These are phyloP conservation scores for Xerocomellus chrysenteron DNA, from an alignment of 768 basidiomycete genomes.

Conservation along the genomic window DNA sequence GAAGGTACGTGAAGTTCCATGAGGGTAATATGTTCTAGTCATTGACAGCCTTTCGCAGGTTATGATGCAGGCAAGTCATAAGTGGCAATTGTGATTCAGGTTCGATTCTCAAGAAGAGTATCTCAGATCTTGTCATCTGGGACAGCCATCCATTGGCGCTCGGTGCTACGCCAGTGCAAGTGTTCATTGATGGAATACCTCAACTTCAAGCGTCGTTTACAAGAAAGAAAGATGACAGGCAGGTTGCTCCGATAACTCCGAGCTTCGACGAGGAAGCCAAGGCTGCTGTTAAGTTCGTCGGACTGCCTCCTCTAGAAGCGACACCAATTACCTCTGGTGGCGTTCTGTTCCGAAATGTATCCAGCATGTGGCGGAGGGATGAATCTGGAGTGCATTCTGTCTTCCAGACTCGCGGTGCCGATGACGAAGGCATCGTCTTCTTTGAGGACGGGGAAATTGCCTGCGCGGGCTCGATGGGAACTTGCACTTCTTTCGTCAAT, in stretches of 20 bases:
- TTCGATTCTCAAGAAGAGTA: neutral
- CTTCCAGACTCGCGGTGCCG: slow-evolving; percentile 12
- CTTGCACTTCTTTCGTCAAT: slow-evolving; percentile 13
- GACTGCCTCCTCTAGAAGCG: slow-evolving; percentile 64
- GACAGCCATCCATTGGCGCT: slow-evolving; percentile 75
- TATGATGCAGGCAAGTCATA: slow-evolving; percentile 58
- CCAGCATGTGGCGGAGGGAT: slow-evolving; percentile 32
- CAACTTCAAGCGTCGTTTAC: slow-evolving; percentile 46
- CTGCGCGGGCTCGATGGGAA: slow-evolving; percentile 38
- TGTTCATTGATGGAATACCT: slow-evolving; percentile 80
- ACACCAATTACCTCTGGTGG: slow-evolving; percentile 29
- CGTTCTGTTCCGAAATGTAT: slow-evolving; percentile 57
- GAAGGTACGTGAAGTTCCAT: slow-evolving; percentile 40
- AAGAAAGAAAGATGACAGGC: slow-evolving; percentile 48
- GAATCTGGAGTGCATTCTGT: slow-evolving; percentile 20
- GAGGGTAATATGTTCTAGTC: neutral
- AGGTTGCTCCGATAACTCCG: slow-evolving; percentile 52
- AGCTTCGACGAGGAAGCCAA: slow-evolving; percentile 60
- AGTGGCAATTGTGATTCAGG: neutral
- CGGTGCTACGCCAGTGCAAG: slow-evolving; percentile 79
- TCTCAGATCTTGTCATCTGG: slow-evolving; percentile 58
- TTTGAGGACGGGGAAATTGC: slow-evolving; percentile 53
- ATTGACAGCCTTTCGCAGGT: slow-evolving; percentile 35
- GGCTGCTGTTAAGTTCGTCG: slow-evolving; percentile 58
- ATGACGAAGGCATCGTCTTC: slow-evolving; percentile 38